Conservation (phyloP, 768 basidiomycete genomes). For the Wakefieldia striispora region DNA sequence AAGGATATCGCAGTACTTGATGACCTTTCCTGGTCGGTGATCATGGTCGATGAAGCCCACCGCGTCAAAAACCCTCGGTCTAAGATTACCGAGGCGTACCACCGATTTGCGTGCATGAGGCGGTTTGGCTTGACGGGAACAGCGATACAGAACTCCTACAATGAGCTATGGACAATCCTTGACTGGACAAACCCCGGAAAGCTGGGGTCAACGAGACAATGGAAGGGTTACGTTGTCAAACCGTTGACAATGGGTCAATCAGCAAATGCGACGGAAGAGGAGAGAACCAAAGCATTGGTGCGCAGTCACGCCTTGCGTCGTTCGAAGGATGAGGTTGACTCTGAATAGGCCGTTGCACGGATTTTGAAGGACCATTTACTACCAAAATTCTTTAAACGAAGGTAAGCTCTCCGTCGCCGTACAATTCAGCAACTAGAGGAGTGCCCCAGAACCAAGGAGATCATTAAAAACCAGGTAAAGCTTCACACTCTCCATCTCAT, state of each 20-base stretch:
- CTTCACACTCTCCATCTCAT: not conserved
- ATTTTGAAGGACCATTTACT: conserved; percentile 66
- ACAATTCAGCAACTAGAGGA: not conserved
- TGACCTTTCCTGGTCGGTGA: conserved; percentile 64
- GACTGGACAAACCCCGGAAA: conserved; percentile 88
- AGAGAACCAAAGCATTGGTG: conserved; percentile 55
- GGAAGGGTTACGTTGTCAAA: conserved; percentile 68
- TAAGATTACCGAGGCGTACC: conserved; percentile 64
- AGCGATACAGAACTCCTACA: conserved; percentile 85
- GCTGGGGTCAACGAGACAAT: conserved; percentile 71
- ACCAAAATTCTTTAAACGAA: conserved; percentile 79
- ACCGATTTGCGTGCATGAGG: conserved; percentile 59
- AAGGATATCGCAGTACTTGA: conserved; percentile 68
- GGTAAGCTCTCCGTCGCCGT: conserved; percentile 40
- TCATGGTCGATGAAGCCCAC: conserved; percentile 90
- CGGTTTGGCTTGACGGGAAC: conserved; percentile 88
- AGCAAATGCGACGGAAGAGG: conserved; percentile 57
- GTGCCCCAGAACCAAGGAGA: conserved; percentile 62
- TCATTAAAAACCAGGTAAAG: conserved; percentile 65
- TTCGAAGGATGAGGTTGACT: conserved; percentile 1
- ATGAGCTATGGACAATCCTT: conserved; percentile 89
- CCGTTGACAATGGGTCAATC: conserved; percentile 72
- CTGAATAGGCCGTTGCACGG: conserved; percentile 51
- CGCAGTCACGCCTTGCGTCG: conserved; percentile 10
- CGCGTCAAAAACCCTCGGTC: conserved; percentile 78